Evolutionary conservation across 108 stramenopile genomes (phyloP).

Genomic region (Ochromonas danica): DNA sequence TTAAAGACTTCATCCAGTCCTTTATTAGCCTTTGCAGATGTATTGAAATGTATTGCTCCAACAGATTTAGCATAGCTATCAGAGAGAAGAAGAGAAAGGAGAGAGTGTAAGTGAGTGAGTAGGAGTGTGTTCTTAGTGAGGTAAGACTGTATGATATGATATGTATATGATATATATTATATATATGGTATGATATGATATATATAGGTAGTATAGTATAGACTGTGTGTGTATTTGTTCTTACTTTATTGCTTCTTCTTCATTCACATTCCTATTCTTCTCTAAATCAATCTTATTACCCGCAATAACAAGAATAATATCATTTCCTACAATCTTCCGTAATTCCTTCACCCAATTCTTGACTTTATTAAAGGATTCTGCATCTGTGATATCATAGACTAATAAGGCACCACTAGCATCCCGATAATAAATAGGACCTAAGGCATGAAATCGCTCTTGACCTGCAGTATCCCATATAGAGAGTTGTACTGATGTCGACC

Average conservation of each 20-base stretch:
- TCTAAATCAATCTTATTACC: conserved; percentile 58
- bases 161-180: too few relatives aligned
- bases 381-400: conserved; percentile 59
- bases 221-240: background rate
- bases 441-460: conserved; percentile 51
- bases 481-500: conserved; percentile 2
- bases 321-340: conserved; percentile 44
- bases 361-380: conserved; percentile 45
- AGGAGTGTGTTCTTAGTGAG: conserved; percentile 4
- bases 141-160: too few relatives aligned
- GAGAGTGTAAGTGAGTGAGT: background rate
- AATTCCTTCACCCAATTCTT: conserved; percentile 53
- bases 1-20: conserved; percentile 49
- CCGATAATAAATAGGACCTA: conserved; percentile 49
- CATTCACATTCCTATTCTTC: conserved; percentile 34
- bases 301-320: conserved; percentile 46
- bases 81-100: background rate
- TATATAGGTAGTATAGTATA: too few relatives aligned
- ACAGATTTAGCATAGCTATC: conserved; percentile 39
- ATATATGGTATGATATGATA: too few relatives aligned
- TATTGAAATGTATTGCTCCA: conserved; percentile 42
- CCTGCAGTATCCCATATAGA: conserved; percentile 59
- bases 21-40: conserved; percentile 45
- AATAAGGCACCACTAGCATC: conserved; percentile 51
- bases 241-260: conserved; percentile 39